Base-by-base conservation (phyloP, 2,329 filamentous ascomycete species). In the Onygenales sp. region DNA sequence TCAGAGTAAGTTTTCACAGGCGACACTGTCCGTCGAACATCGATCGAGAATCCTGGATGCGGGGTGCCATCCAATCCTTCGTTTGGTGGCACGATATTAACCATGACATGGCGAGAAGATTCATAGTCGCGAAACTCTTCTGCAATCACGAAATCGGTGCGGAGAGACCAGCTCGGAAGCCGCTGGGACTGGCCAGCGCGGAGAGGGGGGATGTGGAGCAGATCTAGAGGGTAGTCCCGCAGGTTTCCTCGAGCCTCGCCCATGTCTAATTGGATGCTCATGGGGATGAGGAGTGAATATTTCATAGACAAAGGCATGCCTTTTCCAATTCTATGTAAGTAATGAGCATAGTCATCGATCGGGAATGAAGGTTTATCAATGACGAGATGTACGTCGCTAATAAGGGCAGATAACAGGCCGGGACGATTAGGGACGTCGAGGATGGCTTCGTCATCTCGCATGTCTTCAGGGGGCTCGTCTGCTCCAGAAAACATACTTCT, bases 1-100 rank as follows among this genome's bases (percentile, higher is more conserved):
- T 97, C 87, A 0, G 93, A 96, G 66, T 93, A 98, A 0, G 90
- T 94, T 72, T 98, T 98, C 58, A 98, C 89, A 0, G 94, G 89
- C 7, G 91, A 89, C 35, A 97, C 88, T 0, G 93, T 97, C 44
- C 93, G 84, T 52, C 88, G 84, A 31, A 98, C 89, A 63, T 93
- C 86, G 52, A 98, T 85, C 2, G 84, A 80, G 66, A 95, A 95
- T 51, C 85, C 81, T 41, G 85, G 78, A 2, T 79, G 75, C 17
- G 72, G 66, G 17, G 74, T 74, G 2, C 84, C 78, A 50, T 82
- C 78, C n/a, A 73, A 61, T 50, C 75, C 73, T 55, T 75, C 79
- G 33, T 77, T 78, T 1, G 87, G 82, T 0, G 92, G 91, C 1
- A 96, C 83, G 52, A 98, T 86, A 55, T 93, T 84, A 11, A 98